phyloP scores from a whole-genome alignment of 495 filamentous ascomycete species.

The Physcia stellaris region DNA sequence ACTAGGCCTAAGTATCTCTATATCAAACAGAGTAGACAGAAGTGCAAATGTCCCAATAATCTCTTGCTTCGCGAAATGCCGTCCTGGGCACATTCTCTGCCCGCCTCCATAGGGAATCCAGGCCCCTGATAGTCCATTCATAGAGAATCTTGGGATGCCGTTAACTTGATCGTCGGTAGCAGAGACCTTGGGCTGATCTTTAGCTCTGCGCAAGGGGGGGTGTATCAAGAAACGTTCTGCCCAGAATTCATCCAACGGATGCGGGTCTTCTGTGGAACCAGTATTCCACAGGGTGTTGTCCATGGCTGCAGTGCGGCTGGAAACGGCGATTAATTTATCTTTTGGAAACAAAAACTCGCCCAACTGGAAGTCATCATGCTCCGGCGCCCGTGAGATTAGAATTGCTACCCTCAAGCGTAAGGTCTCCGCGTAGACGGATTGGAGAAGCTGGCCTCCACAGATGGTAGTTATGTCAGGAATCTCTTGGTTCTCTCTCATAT shows the following conservation, averaged over 20 bases:
- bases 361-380: neutral
- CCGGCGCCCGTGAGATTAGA: conserved; percentile 13
- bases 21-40: conserved; percentile 17
- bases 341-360: neutral
- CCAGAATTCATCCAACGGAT: conserved; percentile 18
- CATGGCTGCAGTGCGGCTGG: conserved; percentile 7
- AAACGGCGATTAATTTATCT: neutral
- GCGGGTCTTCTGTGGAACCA: conserved; percentile 1
- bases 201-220: too few relatives aligned
- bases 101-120: conserved; percentile 25
- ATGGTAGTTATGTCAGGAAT: conserved; percentile 17
- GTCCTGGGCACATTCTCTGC: conserved; percentile 20
- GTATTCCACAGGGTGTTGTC: conserved; percentile 19
- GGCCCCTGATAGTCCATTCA: conserved; percentile 14
- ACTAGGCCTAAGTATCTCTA: conserved; percentile 18
- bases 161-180: neutral
- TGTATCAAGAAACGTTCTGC: conserved; percentile 19
- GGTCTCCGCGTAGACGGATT: conserved; percentile 26
- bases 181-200: too few relatives aligned
- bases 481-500: too few relatives aligned
- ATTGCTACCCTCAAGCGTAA: conserved; percentile 23
- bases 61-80: conserved; percentile 21
- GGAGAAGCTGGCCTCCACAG: conserved; percentile 19
- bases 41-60: conserved; percentile 17
- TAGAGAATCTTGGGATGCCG: conserved; percentile 10